A percentile compares a stretch with the other conserved stretches of the same genome.
Evolutionary conservation across 192 early-diverging fungal species (phyloP).

Genomic region (Endogone sp.): DNA sequence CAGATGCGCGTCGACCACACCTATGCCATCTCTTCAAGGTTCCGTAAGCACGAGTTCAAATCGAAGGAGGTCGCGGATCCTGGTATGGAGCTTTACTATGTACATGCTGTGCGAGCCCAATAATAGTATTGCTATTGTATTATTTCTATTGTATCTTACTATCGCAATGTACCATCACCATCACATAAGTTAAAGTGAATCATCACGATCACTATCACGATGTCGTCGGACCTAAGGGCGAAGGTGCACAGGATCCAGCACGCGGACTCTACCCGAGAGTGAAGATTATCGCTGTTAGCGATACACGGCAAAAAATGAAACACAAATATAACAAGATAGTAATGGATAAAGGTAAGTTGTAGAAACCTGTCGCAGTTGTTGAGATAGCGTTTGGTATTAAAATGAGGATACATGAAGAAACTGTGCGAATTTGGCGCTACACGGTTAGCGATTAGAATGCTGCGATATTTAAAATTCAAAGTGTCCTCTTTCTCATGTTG

Average conservation of each 20-base stretch:
- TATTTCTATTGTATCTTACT: too few relatives aligned
- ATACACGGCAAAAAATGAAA: conserved; percentile 50
- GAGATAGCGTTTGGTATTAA: too few relatives aligned
- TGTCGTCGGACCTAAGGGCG: conserved; percentile 18
- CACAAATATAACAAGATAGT: conserved; percentile 52
- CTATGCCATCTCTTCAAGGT: conserved; percentile 34
- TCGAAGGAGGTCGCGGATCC: conserved; percentile 19
- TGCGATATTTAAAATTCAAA: too few relatives aligned
- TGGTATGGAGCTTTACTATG: conserved; percentile 7
- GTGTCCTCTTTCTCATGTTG: too few relatives aligned
- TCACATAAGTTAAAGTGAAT: conserved; percentile 23
- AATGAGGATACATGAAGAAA: too few relatives aligned
- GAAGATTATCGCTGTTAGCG: conserved; percentile 35
- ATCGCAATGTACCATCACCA: conserved; percentile 7
- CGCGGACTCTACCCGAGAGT: conserved; percentile 29
- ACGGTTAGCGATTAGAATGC: too few relatives aligned
- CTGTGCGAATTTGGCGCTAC: too few relatives aligned
- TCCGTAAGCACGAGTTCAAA: conserved; percentile 31
- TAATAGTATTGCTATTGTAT: too few relatives aligned
- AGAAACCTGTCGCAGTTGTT: too few relatives aligned
- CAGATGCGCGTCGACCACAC: conserved; percentile 56
- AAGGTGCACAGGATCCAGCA: conserved; percentile 20
- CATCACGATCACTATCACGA: conserved; percentile 35
- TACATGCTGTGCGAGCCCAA: conserved; percentile 1
- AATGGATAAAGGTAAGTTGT: conserved; percentile 49